Evolutionary conservation across 805 yeast species (phyloP), one percentile per base, ranked within the genome.

Genomic region (Saturnispora zaruensis): DNA sequence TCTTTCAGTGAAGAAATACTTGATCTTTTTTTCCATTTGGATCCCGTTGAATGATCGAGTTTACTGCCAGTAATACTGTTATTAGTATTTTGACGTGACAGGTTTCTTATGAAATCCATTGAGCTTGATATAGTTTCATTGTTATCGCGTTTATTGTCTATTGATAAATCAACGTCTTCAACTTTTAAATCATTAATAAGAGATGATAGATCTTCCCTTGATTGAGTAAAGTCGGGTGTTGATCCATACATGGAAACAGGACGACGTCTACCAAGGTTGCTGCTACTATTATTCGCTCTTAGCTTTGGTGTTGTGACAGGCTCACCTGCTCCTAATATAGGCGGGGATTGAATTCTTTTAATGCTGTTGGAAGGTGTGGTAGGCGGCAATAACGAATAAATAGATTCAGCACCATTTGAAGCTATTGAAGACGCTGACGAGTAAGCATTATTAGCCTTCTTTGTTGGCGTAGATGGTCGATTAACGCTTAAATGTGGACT

Each of bases 21-120:
- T n/a, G 66, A 60, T 43, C 70, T 52, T 36, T 66, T 66, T 20
- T 51, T 59, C 41, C 43, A 41, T 9, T 47, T 45, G 4, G 48
- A 52, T 24, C 55, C 57, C 1, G 60, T 53, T 34, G 53, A 51
- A 24, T 62, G 54, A 5, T 37, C 44, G 2, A 26, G 25, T 16
- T 42, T 44, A 42, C 8, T 36, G 14, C 40, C 40, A 18, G 14
- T 18, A 9, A 18, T 36, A 36, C 40, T 36, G 6, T 9, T 36
- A 36, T 50, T 51, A 6, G 61, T 53, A 50, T 69, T 68, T 46
- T 69, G 70, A 28, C 63, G 64, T 11, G 71, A 65, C 21, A 71
- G 52, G 24, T 56, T 62, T 46, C 64, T 67, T 33, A 72, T 49
- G 53, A 69, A 72, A 30, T 67, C 75, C 23, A 71, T 63, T 34